Conservation (phyloP, 78 protist genomes). For the Trichosphaerium sp. region DNA sequence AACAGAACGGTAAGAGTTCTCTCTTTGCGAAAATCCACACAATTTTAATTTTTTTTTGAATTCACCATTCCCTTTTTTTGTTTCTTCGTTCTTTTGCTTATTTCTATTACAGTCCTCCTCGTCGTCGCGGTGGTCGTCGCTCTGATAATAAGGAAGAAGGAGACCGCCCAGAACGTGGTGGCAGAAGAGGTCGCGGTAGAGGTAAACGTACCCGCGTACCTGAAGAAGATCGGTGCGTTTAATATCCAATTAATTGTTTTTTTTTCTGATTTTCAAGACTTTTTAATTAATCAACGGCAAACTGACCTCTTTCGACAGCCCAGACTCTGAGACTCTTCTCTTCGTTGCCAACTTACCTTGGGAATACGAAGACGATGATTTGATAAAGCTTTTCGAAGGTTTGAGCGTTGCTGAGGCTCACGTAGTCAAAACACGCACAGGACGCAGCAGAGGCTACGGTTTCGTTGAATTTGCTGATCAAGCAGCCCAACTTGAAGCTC, state of each 20-base stretch:
- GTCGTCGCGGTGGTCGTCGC: too few relatives aligned
- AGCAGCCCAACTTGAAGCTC: conserved; percentile 27
- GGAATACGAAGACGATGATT: conserved; percentile 15
- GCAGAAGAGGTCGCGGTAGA: too few relatives aligned
- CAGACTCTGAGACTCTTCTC: conserved; percentile 24
- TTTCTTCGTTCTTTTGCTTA: too few relatives aligned
- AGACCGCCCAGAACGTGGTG: too few relatives aligned
- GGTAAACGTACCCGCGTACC: too few relatives aligned
- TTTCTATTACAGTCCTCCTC: too few relatives aligned
- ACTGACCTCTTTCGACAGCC: neutral
- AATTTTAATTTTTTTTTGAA: too few relatives aligned
- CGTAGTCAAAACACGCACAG: conserved; percentile 22
- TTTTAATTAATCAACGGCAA: neutral
- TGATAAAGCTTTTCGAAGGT: conserved; percentile 29
- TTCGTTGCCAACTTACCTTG: conserved; percentile 54
- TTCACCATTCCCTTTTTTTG: too few relatives aligned
- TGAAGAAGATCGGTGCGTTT: too few relatives aligned
- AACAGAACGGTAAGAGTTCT: neutral
- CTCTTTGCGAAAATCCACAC: too few relatives aligned
- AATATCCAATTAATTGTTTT: too few relatives aligned
- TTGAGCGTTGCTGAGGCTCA: conserved; percentile 43
- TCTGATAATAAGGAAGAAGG: too few relatives aligned
- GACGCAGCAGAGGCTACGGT: conserved; percentile 49
- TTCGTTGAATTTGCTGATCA: conserved; percentile 46
- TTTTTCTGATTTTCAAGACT: neutral